phyloP scores from a whole-genome alignment of 176 grass and related monocot genomes.

The Ananas comosus region DNA sequence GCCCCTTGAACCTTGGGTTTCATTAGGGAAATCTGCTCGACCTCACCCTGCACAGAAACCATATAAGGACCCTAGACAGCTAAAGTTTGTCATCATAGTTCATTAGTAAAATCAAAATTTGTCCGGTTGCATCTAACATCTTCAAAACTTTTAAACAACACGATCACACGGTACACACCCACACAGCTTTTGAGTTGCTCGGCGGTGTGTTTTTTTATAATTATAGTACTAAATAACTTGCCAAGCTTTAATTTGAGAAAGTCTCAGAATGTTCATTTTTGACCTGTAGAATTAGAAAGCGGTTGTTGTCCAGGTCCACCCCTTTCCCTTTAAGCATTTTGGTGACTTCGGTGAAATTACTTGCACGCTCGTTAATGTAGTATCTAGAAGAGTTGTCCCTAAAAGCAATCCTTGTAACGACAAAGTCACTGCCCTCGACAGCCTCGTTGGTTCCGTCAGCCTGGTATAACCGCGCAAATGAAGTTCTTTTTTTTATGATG shows the following conservation, averaged over 20 bases:
- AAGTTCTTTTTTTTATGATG: neutral
- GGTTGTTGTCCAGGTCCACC: constrained; percentile 98
- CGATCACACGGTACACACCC: no score
- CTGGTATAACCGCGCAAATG: constrained; percentile 31
- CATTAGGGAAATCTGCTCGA: constrained; percentile 98
- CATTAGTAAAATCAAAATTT: neutral
- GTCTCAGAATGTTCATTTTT: neutral
- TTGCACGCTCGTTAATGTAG: constrained; percentile 80
- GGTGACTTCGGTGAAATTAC: constrained; percentile 96
- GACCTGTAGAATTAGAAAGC: constrained; percentile 98
- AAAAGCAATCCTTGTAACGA: constrained; percentile 82
- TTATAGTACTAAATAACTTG: no score
- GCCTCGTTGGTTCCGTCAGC: constrained; percentile 62
- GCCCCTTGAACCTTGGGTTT: constrained; percentile 89
- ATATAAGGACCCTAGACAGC: neutral
- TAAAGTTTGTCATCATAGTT: no score
- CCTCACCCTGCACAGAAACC: constrained; percentile 62
- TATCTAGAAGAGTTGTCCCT: constrained; percentile 91
- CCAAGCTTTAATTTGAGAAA: no score
- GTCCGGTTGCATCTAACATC: neutral
- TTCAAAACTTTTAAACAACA: neutral
- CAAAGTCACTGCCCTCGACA: constrained; percentile 73
- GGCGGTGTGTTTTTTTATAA: no score
- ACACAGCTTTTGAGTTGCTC: no score
- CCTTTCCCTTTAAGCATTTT: constrained; percentile 80